A percentile compares a stretch with the other conserved stretches of the same genome.
Evolutionary conservation across 345 rosid genomes (phyloP).

Genomic region (Physaria fendleri): DNA sequence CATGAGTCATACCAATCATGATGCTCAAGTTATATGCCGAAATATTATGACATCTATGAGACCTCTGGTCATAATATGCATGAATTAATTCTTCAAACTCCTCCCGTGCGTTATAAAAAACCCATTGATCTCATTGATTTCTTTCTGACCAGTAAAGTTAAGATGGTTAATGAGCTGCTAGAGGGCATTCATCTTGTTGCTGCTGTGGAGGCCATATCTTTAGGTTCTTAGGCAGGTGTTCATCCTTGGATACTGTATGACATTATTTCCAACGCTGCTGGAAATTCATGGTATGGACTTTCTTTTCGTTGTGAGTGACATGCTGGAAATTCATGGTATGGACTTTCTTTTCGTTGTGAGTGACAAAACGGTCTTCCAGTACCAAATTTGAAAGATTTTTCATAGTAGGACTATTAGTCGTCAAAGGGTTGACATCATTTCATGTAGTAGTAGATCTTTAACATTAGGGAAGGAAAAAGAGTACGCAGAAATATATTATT

Average conservation of each 20-base stretch:
- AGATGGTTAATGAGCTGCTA: slow-evolving; percentile 75
- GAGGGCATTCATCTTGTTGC: slow-evolving; percentile 87
- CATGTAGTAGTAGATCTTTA: slow-evolving; percentile 1
- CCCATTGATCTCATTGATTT: not conserved
- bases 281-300: slow-evolving; percentile 72
- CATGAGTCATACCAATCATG: not conserved
- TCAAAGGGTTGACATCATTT: slow-evolving; percentile 1
- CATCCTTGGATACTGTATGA: slow-evolving; percentile 95
- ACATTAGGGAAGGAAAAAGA: not conserved
- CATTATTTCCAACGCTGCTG: slow-evolving; percentile 96
- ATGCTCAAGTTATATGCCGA: not conserved
- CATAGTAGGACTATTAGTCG: not conserved
- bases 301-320: not conserved
- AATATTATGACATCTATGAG: not conserved
- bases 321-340: slow-evolving; percentile 95
- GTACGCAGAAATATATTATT: no score
- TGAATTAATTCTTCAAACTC: not conserved
- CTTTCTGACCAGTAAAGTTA: slow-evolving; percentile 48
- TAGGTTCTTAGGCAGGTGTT: slow-evolving; percentile 60
- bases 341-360: not conserved
- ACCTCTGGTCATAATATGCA: not conserved
- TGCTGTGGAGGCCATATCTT: slow-evolving; percentile 80
- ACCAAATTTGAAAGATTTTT: not conserved
- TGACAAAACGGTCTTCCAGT: not conserved
- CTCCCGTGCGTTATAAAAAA: not conserved